These are phyloP conservation scores for Alternaria infectoria DNA, from an alignment of 2,329 filamentous ascomycete species.

Conservation along the genomic window DNA sequence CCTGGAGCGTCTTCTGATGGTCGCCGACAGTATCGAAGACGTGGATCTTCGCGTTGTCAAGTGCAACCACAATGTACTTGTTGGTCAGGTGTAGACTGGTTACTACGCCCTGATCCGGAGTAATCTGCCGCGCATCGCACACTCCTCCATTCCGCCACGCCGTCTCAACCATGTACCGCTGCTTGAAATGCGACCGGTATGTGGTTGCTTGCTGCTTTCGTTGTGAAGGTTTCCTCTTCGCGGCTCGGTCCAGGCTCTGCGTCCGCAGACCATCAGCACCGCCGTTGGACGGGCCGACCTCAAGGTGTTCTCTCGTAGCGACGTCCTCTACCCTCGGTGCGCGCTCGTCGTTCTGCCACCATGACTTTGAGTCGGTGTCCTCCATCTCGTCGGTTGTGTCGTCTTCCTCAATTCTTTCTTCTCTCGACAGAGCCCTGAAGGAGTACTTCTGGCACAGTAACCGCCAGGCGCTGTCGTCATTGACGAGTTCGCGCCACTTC, in stretches of 20 bases:
- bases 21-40: constrained; percentile 94
- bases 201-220: constrained; percentile 72
- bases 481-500: constrained; percentile 90
- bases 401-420: constrained; percentile 41
- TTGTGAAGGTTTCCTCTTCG: constrained; percentile 41
- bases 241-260: constrained; percentile 63
- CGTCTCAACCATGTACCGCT: constrained; percentile 94
- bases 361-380: constrained; percentile 29
- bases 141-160: constrained; percentile 94
- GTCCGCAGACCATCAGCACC: constrained; percentile 56
- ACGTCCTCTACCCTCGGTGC: constrained; percentile 36
- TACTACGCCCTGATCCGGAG: constrained; percentile 94
- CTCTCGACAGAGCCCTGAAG: constrained; percentile 68
- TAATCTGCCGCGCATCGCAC: constrained; percentile 84
- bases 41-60: constrained; percentile 98
- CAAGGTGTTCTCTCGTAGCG: constrained; percentile 32
- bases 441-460: constrained; percentile 95
- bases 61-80: constrained; percentile 95
- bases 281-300: constrained; percentile 49
- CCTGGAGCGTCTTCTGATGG: constrained; percentile 85
- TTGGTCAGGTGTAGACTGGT: constrained; percentile 92
- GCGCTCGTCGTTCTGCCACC: constrained; percentile 36
- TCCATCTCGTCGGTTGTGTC: constrained; percentile 38
- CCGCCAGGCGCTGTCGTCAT: constrained; percentile 98
- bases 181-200: constrained; percentile 97